A percentile compares a stretch with the other conserved stretches of the same genome.
These are phyloP conservation scores for Parachlorella kessleri DNA, from an alignment of 139 green algal species.

Conservation along the genomic window DNA sequence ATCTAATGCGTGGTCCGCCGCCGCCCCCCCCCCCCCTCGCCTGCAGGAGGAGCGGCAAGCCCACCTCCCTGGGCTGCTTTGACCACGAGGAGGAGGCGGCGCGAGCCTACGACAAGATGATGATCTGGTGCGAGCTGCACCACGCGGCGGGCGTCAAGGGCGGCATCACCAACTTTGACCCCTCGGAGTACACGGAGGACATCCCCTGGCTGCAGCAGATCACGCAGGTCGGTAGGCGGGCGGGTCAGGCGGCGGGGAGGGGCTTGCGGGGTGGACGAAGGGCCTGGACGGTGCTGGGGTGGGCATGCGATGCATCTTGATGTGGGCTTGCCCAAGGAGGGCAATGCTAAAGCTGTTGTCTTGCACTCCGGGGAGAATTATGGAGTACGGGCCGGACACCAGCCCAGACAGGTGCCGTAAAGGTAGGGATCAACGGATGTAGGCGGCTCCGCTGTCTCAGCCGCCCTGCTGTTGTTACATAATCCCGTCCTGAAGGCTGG, in stretches of 20 bases:
- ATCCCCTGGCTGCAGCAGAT: slow-evolving; percentile 70
- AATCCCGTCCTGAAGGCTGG: no score
- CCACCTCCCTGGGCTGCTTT: slow-evolving; percentile 86
- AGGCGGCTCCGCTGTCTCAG: background rate
- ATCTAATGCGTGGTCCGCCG: no score
- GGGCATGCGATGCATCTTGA: background rate
- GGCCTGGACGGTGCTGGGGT: no score
- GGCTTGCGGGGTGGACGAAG: no score
- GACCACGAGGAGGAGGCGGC: slow-evolving; percentile 86
- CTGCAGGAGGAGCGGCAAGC: slow-evolving; percentile 77
- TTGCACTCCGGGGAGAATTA: no score
- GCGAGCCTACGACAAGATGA: slow-evolving; percentile 93
- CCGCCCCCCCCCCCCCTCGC: no score
- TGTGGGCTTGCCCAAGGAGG: no score
- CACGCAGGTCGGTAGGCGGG: slow-evolving; percentile 49
- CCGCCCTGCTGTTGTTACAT: background rate
- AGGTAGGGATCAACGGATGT: background rate
- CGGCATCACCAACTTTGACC: slow-evolving; percentile 90
- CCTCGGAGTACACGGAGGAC: slow-evolving; percentile 79
- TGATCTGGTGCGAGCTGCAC: slow-evolving; percentile 93
- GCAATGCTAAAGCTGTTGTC: no score
- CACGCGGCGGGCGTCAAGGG: slow-evolving; percentile 70
- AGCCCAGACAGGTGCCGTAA: background rate
- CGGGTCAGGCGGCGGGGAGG: background rate
- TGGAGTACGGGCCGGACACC: background rate